A percentile compares a stretch with the other conserved stretches of the same genome.
Conservation (phyloP, 169 alveolate species). For the Neospora caninum region DNA sequence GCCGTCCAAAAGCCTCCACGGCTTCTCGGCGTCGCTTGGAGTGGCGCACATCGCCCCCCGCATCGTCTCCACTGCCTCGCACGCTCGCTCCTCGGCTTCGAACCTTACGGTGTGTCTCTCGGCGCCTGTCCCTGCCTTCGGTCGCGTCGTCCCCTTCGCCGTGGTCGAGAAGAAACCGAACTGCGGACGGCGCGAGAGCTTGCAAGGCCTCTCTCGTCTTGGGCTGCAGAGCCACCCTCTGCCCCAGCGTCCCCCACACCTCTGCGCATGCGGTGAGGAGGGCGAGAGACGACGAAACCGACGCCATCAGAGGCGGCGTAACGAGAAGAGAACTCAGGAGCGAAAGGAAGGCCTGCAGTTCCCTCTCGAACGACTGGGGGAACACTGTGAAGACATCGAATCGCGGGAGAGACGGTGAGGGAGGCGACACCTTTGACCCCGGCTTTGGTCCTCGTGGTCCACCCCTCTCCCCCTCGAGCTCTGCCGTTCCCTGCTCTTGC, state of each 20-base stretch:
- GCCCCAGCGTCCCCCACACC: constrained; percentile 23
- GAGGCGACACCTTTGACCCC: neutral
- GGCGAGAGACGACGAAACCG: neutral
- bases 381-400: constrained; percentile 4
- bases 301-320: neutral
- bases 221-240: neutral
- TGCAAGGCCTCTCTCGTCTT: neutral
- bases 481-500: too few species aligned
- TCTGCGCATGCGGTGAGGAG: neutral
- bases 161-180: neutral
- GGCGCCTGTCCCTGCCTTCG: neutral
- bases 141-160: neutral
- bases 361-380: neutral
- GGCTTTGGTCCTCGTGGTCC: too few species aligned
- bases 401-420: neutral
- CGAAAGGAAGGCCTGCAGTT: constrained; percentile 5
- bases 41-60: neutral
- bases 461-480: too few species aligned
- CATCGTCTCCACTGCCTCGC: neutral
- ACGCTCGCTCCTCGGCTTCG: neutral
- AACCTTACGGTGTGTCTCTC: neutral
- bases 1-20: neutral
- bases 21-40: neutral
- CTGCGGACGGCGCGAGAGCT: constrained; percentile 25
- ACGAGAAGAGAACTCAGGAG: neutral